Evolutionary conservation across 495 filamentous ascomycete species (phyloP), one percentile per base, ranked within the genome.

Genomic region (Aspergillus sclerotiicarbonarius): DNA sequence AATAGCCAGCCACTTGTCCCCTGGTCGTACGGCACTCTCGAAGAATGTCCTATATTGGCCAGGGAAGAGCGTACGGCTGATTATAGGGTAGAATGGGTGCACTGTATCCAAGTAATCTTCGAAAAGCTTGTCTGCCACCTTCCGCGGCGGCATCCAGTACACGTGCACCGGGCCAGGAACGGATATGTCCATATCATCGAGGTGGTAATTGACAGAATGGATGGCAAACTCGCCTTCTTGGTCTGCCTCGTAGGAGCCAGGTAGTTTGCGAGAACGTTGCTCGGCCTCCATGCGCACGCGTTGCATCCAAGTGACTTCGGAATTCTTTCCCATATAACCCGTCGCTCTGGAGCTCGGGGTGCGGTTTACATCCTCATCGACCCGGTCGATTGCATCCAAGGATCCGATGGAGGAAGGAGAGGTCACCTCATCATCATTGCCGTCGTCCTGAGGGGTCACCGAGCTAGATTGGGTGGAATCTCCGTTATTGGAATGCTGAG

Each of bases 321-420:
- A 88, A 51, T 81, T 86, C 59, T 87, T 87, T 12, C 86, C 86
- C 66, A 87, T 76, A 64, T 81, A 87, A 0, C 86, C 86, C 9
- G 81, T 87, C 4, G 78, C 76, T 51, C 78, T 62, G n/a, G 76
- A 68, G 41, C 69, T 65, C 58, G 79, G 74, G 30, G 64, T 80
- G 25, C 76, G 76, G 61, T 84, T 85, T 13, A 81, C 63, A 48
- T 89, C 86, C 62, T 87, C 82, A 43, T 83, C 73, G n/a, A 87
- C 77, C 12, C 76, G 72, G 59, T 88, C 86, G 20, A 84, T 69
- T 12, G 82, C 83, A 25, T 82, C 82, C 4, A 81, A 77, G 1
- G 86, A 89, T 9, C 85, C 84, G 41, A 82, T 77, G 5, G 83
- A 84, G 2, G 82, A 86, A 30, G 73, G 67, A 3, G 67, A 70